Base-by-base conservation (phyloP, 2,329 filamentous ascomycete species). In the Lasiodiplodia citricola region DNA sequence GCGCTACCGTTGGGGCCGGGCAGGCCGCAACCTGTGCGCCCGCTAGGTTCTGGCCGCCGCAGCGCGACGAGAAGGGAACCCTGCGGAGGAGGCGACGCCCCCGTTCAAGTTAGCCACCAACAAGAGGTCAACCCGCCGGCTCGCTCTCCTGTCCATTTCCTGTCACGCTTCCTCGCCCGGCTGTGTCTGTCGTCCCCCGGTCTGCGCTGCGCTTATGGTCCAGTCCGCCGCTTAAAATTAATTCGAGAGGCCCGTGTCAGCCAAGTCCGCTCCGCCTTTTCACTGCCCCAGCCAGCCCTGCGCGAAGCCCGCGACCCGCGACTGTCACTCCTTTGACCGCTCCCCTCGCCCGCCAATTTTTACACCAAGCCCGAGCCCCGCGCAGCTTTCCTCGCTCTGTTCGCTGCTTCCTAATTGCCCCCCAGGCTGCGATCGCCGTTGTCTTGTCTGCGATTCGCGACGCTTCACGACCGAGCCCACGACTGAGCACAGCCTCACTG, bases 271-370 rank as follows among this genome's bases (percentile, higher is more conserved):
- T 64, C 60, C 60, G 60, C 60, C 60, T 64, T 64, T 64, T 64
- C 60, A 38, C 60, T 52, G 60, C 60, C 60, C 60, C 60, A 64
- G 60, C 60, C 44, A 64, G 60, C 60, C 44, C 23, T 64, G 60
- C 60, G 60, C 60, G 60, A 64, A 35, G 60, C 47, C 44, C 44
- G 44, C 44, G 44, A 47, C 18, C 44, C 60, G 60, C 60, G 47
- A 64, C 44, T 31, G 60, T 64, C 60, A 64, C 60, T 64, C 60
- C 60, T 64, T 64, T 64, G 60, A 64, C 60, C 60, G 60, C 60
- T 38, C 28, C 16, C 28, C 31, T 52, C 44, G 44, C 58, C 58
- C n/a, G 60, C 23, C 57, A 50, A 18, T 62, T 62, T 62, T 62
- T 31, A 13, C 38, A 10, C 23, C 23, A 13, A 11, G 21, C 56